phyloP scores from a whole-genome alignment of 1,139 yeast genomes.

The Hyphopichia burtonii region DNA sequence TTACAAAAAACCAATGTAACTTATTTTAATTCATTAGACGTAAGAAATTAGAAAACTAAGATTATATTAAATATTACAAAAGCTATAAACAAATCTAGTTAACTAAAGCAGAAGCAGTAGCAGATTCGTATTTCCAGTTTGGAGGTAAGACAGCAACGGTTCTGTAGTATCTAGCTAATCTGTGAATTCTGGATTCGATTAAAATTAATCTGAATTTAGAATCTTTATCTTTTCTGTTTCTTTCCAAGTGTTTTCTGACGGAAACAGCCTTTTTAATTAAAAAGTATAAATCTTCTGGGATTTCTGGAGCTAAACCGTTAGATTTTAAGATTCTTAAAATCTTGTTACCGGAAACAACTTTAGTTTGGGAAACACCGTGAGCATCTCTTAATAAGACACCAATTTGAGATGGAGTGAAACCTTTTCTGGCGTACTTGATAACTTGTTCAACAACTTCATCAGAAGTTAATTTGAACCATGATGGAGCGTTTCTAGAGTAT shows the following conservation, averaged over 20 bases:
- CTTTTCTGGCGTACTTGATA: constrained; percentile 99
- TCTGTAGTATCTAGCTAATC: constrained; percentile 99
- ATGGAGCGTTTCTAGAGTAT: constrained; percentile 97
- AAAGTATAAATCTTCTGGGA: constrained; percentile 99
- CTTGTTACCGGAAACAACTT: constrained; percentile 99
- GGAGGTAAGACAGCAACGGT: constrained; percentile 98
- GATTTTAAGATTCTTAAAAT: constrained; percentile 98
- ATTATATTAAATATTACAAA: neutral
- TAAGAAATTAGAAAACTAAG: constrained; percentile 1
- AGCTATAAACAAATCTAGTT: constrained; percentile 52
- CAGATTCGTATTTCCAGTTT: constrained; percentile 99
- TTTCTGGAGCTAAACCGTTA: constrained; percentile 99
- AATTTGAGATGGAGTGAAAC: constrained; percentile 98
- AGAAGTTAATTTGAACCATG: constrained; percentile 98
- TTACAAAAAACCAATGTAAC: too few species aligned
- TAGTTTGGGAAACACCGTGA: constrained; percentile 98
- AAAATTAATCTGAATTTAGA: constrained; percentile 99
- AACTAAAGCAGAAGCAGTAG: constrained; percentile 99
- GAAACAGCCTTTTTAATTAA: constrained; percentile 99
- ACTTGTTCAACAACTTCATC: constrained; percentile 97
- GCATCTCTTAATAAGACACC: constrained; percentile 99
- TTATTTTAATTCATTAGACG: neutral
- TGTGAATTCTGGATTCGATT: constrained; percentile 99
- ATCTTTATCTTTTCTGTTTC: constrained; percentile 99
- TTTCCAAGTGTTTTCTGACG: constrained; percentile 99